phyloP scores from a whole-genome alignment of 257 asterid species.

The Ilex aquifolium region DNA sequence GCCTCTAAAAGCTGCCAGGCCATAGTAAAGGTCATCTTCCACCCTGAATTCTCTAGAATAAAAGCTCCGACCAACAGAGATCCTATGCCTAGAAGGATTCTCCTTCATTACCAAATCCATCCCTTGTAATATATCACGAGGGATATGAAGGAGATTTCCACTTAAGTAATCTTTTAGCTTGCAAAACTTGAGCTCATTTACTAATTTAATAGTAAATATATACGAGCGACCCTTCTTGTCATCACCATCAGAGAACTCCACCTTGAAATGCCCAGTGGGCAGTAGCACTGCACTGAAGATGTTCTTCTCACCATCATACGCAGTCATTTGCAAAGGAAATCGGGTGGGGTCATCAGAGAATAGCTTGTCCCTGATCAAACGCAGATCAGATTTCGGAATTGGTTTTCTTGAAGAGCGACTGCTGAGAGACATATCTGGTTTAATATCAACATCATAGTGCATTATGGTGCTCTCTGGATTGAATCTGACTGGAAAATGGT shows the following conservation, averaged over 20 bases:
- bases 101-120: conserved; percentile 71
- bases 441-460: conserved; percentile 58
- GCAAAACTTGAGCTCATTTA: conserved; percentile 36
- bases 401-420: conserved; percentile 15
- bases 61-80: conserved; percentile 37
- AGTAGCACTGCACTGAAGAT: conserved; percentile 47
- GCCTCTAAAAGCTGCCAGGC: conserved; percentile 54
- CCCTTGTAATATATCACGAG: conserved; percentile 62
- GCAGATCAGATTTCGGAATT: conserved; percentile 32
- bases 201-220: conserved; percentile 30
- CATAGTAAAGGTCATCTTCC: conserved; percentile 29
- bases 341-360: conserved; percentile 16
- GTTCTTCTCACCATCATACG: conserved; percentile 67
- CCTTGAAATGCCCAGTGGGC: conserved; percentile 33
- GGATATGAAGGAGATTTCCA: conserved; percentile 28
- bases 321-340: conserved; percentile 37
- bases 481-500: conserved; percentile 55
- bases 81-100: conserved; percentile 43
- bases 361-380: conserved; percentile 33
- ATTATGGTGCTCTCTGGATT: conserved; percentile 23
- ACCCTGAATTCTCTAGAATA: conserved; percentile 22
- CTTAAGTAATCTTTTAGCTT: conserved; percentile 42
- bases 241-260: conserved; percentile 37
- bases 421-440: conserved; percentile 20
- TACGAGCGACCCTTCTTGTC: conserved; percentile 26